phyloP scores from a whole-genome alignment of 2,329 filamentous ascomycete species.

The Celoporthe dispersa region DNA sequence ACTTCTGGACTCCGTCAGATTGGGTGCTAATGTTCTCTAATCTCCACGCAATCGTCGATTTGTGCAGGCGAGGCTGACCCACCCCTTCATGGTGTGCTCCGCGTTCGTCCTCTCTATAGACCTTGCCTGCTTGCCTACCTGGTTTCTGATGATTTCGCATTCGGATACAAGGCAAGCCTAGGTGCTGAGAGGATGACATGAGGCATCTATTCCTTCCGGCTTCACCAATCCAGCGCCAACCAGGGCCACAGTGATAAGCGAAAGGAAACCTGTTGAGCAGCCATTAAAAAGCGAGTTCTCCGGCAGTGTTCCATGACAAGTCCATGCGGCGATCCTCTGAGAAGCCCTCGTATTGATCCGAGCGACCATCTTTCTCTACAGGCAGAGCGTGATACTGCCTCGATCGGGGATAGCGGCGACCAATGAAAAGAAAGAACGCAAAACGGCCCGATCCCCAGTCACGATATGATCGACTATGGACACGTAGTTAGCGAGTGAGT shows the following conservation, averaged over 20 bases:
- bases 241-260: background rate
- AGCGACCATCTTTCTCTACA: background rate
- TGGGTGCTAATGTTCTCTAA: background rate
- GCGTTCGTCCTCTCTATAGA: background rate
- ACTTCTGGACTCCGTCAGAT: background rate
- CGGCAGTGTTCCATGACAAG: background rate
- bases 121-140: background rate
- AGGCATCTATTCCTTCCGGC: background rate
- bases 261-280: background rate
- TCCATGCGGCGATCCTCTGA: constrained; percentile 1
- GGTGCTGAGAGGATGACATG: background rate
- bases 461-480: background rate
- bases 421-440: background rate
- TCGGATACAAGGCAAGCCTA: background rate
- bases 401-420: constrained; percentile 1
- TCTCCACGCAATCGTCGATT: background rate
- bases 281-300: background rate
- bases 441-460: background rate
- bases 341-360: constrained; percentile 2
- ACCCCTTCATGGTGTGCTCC: background rate
- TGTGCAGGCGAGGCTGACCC: background rate
- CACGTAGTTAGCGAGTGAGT: background rate
- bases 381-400: background rate
- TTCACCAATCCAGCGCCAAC: background rate
- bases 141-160: background rate